phyloP scores from a whole-genome alignment of 139 green algal genomes.

The Bryopsis sp. region DNA sequence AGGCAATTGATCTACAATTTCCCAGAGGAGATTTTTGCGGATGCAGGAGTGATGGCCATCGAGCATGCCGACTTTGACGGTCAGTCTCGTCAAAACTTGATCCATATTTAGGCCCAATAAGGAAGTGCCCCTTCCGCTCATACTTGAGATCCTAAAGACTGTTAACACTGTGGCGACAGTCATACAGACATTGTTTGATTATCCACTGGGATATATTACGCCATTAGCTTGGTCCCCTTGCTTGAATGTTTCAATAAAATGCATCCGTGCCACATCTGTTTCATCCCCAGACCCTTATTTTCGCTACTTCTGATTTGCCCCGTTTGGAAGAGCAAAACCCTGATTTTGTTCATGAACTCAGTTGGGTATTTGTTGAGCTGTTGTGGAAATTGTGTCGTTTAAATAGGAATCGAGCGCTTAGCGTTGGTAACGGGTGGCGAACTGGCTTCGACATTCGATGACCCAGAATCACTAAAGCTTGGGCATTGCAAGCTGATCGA shows the following conservation, averaged over 20 bases:
- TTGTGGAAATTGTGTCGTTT: too few species aligned
- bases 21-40: slow-evolving; percentile 89
- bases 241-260: neutral
- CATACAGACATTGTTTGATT: slow-evolving; percentile 4
- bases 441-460: slow-evolving; percentile 93
- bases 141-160: slow-evolving; percentile 14
- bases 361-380: too few species aligned
- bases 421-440: slow-evolving; percentile 95
- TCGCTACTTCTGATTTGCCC: neutral
- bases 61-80: slow-evolving; percentile 68
- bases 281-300: neutral
- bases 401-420: slow-evolving; percentile 89
- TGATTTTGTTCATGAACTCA: neutral
- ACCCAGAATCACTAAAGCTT: slow-evolving; percentile 68
- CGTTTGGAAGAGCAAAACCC: neutral
- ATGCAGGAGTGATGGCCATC: slow-evolving; percentile 55
- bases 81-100: neutral
- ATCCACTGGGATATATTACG: neutral
- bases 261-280: neutral
- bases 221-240: neutral
- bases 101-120: neutral
- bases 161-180: neutral
- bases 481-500: slow-evolving; percentile 82
- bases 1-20: slow-evolving; percentile 99
- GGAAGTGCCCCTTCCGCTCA: slow-evolving; percentile 19